phyloP scores from a whole-genome alignment of 805 yeast genomes.

The Candida peoriensis region DNA sequence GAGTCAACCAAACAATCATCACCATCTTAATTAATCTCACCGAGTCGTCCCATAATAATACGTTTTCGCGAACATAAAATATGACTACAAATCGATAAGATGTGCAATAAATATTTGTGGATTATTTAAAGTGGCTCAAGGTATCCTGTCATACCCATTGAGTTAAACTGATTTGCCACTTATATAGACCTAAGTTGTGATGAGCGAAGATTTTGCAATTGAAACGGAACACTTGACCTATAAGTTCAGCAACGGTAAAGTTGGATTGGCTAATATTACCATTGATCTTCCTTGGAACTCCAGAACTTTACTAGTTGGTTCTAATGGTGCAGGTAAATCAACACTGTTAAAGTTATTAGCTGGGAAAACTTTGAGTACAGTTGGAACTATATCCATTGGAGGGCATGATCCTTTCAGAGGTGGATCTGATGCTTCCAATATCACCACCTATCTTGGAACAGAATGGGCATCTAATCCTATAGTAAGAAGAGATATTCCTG shows the following conservation, averaged over 20 bases:
- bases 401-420: constrained; percentile 86
- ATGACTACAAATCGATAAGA: too few species aligned
- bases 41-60: too few species aligned
- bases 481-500: constrained; percentile 88
- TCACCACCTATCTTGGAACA: constrained; percentile 83
- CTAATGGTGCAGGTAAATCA: constrained; percentile 97
- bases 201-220: too few species aligned
- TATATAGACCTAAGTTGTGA: too few species aligned
- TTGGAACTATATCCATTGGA: constrained; percentile 66
- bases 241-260: constrained; percentile 53
- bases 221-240: constrained; percentile 63
- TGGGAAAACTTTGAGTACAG: constrained; percentile 80
- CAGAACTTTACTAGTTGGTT: constrained; percentile 78
- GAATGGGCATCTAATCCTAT: constrained; percentile 96
- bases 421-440: constrained; percentile 39
- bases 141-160: too few species aligned
- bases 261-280: constrained; percentile 64
- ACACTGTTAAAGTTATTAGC: constrained; percentile 81
- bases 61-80: too few species aligned
- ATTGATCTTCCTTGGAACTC: constrained; percentile 64
- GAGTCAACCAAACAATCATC: too few species aligned
- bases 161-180: too few species aligned
- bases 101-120: too few species aligned
- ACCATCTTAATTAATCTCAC: too few species aligned
- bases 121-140: too few species aligned